Conservation (phyloP, 2,329 filamentous ascomycete species). For the Alternaria metachromatica region DNA sequence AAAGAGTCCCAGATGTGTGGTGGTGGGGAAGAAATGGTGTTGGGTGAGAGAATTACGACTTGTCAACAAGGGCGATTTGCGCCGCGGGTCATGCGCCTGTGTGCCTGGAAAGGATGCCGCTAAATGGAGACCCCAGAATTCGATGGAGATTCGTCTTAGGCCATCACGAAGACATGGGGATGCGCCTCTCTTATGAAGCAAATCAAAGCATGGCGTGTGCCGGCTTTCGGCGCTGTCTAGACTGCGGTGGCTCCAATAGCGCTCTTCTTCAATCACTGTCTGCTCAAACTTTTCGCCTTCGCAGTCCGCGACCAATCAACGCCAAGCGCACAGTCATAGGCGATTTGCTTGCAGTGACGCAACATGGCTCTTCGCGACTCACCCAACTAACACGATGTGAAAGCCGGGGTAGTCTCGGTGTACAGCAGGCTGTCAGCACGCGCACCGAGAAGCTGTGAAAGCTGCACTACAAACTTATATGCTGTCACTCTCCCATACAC, state of each 20-base stretch:
- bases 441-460: background rate
- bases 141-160: constrained; percentile 6
- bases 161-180: constrained; percentile 3
- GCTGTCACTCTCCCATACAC: background rate
- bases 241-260: constrained; percentile 8
- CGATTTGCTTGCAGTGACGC: constrained; percentile 7
- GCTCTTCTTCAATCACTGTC: constrained; percentile 13
- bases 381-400: background rate
- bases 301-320: constrained; percentile 21
- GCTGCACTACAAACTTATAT: background rate
- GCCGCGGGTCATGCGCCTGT: constrained; percentile 14
- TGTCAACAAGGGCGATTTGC: constrained; percentile 6
- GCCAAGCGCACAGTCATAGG: constrained; percentile 20
- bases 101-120: constrained; percentile 7
- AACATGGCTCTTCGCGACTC: constrained; percentile 9
- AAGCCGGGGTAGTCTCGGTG: background rate
- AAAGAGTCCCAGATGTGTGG: background rate
- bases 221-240: constrained; percentile 4
- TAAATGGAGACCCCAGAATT: constrained; percentile 7
- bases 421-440: background rate
- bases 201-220: constrained; percentile 1
- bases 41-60: background rate
- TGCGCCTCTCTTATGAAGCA: constrained; percentile 8
- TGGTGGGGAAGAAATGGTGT: background rate
- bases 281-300: constrained; percentile 16